Base-by-base conservation (phyloP, 116 monocot genomes). In the Iris pallida region DNA sequence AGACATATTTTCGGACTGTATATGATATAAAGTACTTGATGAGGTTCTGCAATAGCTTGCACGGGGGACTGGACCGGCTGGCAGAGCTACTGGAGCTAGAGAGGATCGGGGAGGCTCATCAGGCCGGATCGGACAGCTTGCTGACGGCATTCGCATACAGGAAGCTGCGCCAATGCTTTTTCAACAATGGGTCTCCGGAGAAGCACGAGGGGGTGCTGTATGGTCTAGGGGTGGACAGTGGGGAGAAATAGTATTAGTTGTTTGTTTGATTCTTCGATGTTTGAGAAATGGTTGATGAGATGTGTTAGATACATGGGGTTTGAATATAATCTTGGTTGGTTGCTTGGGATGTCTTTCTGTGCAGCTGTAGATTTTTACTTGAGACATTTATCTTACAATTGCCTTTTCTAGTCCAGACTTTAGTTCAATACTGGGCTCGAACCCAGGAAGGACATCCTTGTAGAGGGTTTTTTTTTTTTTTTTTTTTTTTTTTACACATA, bases 41-140 rank as follows among this genome's bases (percentile, higher is more conserved):
- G 64, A 64, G 47, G 64, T 64, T 64, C 18, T 64, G 64, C 15
- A 64, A 64, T 20, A 64, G 64, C 15, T 48, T 64, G 45, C 47
- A 64, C 17, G 47, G 47, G 10, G 64, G 64, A 11, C 16, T 64
- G 64, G 46, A 64, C 46, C 13, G 46, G 45, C 42, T 64, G 14
- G 64, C 64, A 7, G 64, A 64, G 64, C 18, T 64, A 45, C 47
- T 64, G 45, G 64, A 64, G 47, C 8, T 64, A 7, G 64, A 64
- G 19, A 64, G 64, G 15, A 45, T 64, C 8, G 64, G 64, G 16
- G 17, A 46, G 3, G 45, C 45, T 19, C 64, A 64, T 19, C 64
- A 64, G 47, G 64, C 64, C 15, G 64, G 64, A 0, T 16, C 16
- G 2, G 64, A 64, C 46, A 47, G 47, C 42, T 64, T 64, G 47